Conservation (phyloP, 139 green algal genomes). For the Chlorokybus atmophyticus region DNA sequence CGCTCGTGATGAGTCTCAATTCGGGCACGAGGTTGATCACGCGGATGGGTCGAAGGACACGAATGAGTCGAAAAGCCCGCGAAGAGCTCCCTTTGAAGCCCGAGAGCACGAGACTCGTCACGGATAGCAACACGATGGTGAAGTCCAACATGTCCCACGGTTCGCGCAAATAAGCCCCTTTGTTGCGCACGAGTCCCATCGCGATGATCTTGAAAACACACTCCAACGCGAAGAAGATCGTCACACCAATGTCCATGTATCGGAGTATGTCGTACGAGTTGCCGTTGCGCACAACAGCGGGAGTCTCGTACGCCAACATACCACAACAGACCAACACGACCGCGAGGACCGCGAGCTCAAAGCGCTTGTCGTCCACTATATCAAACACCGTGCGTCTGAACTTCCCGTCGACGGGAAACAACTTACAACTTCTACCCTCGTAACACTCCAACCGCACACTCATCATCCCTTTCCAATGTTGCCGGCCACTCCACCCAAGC, state of each 20-base stretch:
- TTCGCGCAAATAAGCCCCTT: constrained; percentile 20
- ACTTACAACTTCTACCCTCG: too few species aligned
- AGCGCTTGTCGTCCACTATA: too few species aligned
- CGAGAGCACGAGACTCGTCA: constrained; percentile 9
- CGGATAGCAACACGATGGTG: constrained; percentile 11
- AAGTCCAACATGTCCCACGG: constrained; percentile 26
- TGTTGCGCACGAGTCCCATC: constrained; percentile 14
- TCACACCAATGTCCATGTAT: not conserved
- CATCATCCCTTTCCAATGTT: too few species aligned
- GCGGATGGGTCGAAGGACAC: constrained; percentile 8
- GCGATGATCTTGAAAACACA: constrained; percentile 28
- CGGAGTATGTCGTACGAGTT: too few species aligned
- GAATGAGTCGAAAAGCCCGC: constrained; percentile 8
- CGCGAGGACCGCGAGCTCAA: too few species aligned
- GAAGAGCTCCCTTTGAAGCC: constrained; percentile 3
- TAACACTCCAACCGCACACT: too few species aligned
- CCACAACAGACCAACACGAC: too few species aligned
- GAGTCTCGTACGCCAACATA: too few species aligned
- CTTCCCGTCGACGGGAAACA: too few species aligned
- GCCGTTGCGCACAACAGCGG: too few species aligned
- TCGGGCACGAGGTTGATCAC: constrained; percentile 4
- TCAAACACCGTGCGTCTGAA: too few species aligned
- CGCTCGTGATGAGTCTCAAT: constrained; percentile 12
- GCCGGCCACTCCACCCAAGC: too few species aligned
- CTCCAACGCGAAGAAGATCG: constrained; percentile 24